These are phyloP conservation scores for Polyporus tsugae DNA, from an alignment of 1,284 basidiomycete species.

Conservation along the genomic window DNA sequence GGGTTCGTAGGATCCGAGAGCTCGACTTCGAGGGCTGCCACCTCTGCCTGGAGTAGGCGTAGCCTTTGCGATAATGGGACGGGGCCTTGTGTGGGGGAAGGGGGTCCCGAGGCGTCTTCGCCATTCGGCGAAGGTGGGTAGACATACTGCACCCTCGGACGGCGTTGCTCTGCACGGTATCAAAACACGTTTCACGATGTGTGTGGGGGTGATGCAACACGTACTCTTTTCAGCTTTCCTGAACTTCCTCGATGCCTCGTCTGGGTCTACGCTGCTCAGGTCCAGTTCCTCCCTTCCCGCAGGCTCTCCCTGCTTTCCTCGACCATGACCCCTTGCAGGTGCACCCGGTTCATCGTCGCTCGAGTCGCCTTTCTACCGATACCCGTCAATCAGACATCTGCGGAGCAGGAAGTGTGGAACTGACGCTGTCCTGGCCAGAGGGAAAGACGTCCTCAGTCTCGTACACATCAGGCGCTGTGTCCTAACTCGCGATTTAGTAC, in stretches of 20 bases:
- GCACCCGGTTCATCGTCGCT: slow-evolving; percentile 68
- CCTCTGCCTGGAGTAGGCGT: slow-evolving; percentile 67
- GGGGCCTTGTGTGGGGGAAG: slow-evolving; percentile 36
- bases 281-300: slow-evolving; percentile 60
- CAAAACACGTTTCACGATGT: not conserved
- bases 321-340: slow-evolving; percentile 46
- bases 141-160: slow-evolving; percentile 62
- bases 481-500: slow-evolving; percentile 54
- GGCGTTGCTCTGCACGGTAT: slow-evolving; percentile 48
- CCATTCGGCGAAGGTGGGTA: slow-evolving; percentile 71
- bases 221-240: slow-evolving; percentile 70
- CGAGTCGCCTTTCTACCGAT: slow-evolving; percentile 62
- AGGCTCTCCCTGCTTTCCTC: slow-evolving; percentile 45
- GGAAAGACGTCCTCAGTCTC: slow-evolving; percentile 86
- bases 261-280: slow-evolving; percentile 54
- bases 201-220: slow-evolving; percentile 17
- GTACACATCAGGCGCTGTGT: slow-evolving; percentile 91
- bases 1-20: slow-evolving; percentile 67
- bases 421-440: slow-evolving; percentile 55
- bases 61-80: slow-evolving; percentile 67
- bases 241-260: slow-evolving; percentile 73
- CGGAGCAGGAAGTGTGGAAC: slow-evolving; percentile 31
- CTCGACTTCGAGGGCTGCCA: slow-evolving; percentile 71
- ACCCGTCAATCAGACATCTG: slow-evolving; percentile 6
- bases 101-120: slow-evolving; percentile 43